Conservation (phyloP, 768 basidiomycete species). For the Phylloporus sp. region DNA sequence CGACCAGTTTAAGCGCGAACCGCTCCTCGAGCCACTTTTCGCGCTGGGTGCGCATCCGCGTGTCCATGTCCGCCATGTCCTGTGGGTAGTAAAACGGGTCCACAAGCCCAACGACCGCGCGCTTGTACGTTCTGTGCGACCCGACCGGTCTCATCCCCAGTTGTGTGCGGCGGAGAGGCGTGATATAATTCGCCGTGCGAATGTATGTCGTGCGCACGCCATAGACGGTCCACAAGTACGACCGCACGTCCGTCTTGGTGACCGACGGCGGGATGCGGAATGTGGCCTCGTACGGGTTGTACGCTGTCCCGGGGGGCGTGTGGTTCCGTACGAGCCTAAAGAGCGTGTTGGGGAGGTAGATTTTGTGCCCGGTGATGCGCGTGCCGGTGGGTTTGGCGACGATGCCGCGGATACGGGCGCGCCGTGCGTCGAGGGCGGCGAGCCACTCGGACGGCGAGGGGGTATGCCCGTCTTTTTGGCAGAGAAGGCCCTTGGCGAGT, state of each 20-base stretch:
- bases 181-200: constrained; percentile 87
- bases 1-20: constrained; percentile 44
- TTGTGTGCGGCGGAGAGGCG: constrained; percentile 41
- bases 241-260: constrained; percentile 90
- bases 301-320: constrained; percentile 69
- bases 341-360: constrained; percentile 87
- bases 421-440: constrained; percentile 48
- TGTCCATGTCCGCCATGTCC: constrained; percentile 71
- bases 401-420: constrained; percentile 69
- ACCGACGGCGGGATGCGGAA: constrained; percentile 87
- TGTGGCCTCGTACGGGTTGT: constrained; percentile 94
- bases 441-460: constrained; percentile 59
- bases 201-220: constrained; percentile 90
- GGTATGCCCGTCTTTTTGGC: constrained; percentile 30
- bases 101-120: constrained; percentile 85
- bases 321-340: constrained; percentile 83
- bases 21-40: constrained; percentile 61
- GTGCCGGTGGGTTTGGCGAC: constrained; percentile 32
- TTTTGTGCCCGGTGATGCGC: constrained; percentile 69
- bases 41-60: constrained; percentile 48
- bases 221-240: constrained; percentile 81
- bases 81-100: constrained; percentile 94
- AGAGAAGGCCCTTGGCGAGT: constrained; percentile 49
- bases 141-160: constrained; percentile 28
- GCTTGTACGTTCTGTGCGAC: constrained; percentile 70